These are phyloP conservation scores for Lepidium africanum DNA, from an alignment of 345 rosid species.

Conservation along the genomic window DNA sequence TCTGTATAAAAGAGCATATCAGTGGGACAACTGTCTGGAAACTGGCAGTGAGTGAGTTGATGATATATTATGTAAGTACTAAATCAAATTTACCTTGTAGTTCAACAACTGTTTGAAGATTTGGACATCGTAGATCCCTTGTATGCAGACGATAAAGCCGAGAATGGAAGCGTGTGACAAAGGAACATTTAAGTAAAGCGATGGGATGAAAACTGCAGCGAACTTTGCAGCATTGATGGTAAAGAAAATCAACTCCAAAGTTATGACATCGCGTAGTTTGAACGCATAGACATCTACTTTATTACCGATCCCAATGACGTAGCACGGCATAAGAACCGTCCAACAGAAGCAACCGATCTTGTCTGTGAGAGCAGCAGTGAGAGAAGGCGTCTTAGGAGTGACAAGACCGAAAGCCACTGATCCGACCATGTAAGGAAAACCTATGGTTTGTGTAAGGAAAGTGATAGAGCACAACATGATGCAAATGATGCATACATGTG, in stretches of 20 bases:
- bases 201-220: constrained; percentile 9
- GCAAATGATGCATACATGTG: constrained; percentile 10
- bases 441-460: constrained; percentile 14
- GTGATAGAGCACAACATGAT: constrained; percentile 17
- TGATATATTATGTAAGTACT: background rate
- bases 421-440: constrained; percentile 23
- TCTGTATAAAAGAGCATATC: background rate
- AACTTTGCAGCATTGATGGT: constrained; percentile 8
- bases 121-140: constrained; percentile 34
- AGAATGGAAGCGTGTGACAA: constrained; percentile 26
- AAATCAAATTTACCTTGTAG: background rate
- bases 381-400: constrained; percentile 26
- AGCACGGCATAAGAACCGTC: constrained; percentile 35
- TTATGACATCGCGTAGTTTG: background rate
- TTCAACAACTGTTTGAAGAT: constrained; percentile 1
- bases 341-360: constrained; percentile 24
- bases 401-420: constrained; percentile 27
- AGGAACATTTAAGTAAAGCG: constrained; percentile 37
- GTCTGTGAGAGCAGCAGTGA: constrained; percentile 24
- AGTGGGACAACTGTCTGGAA: too few species aligned
- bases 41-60: background rate
- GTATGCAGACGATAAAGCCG: constrained; percentile 28
- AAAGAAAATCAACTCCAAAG: constrained; percentile 10
- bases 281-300: background rate
- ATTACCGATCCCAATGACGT: constrained; percentile 23